Conservation (phyloP, 768 basidiomycete genomes). For the Podaxis mareebaensis region DNA sequence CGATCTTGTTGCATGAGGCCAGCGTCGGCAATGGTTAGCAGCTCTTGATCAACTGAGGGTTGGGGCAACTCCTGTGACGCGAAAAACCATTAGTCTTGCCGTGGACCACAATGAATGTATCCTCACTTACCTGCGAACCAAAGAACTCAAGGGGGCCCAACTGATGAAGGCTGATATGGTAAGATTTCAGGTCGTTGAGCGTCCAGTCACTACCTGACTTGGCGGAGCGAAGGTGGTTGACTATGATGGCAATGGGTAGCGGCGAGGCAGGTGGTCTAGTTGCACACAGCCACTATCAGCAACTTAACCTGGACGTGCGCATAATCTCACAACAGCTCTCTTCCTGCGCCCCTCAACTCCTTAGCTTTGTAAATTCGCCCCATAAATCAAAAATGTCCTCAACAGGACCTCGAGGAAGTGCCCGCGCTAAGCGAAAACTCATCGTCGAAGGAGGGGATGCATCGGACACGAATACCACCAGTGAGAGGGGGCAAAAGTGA, state of each 20-base stretch:
- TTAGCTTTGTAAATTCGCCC: too few species aligned
- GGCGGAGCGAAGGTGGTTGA: constrained; percentile 28
- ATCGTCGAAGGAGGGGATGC: too few species aligned
- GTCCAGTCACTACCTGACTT: constrained; percentile 32
- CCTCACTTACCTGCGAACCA: constrained; percentile 21
- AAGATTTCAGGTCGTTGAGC: constrained; percentile 25
- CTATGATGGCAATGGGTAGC: constrained; percentile 17
- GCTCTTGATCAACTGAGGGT: constrained; percentile 27
- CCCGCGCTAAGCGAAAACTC: too few species aligned
- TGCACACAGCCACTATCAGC: too few species aligned
- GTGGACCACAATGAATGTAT: constrained; percentile 8
- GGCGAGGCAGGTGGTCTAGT: too few species aligned
- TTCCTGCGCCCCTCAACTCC: too few species aligned
- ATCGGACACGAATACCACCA: too few species aligned
- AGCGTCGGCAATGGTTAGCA: constrained; percentile 23
- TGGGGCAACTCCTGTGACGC: constrained; percentile 25
- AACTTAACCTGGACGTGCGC: too few species aligned
- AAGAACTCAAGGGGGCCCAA: constrained; percentile 25
- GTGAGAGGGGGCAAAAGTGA: too few species aligned
- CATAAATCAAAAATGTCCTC: too few species aligned
- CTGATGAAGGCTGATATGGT: constrained; percentile 27
- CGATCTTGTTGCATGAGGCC: constrained; percentile 10
- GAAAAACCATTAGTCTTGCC: constrained; percentile 14
- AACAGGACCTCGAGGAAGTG: too few species aligned
- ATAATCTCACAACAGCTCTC: too few species aligned